phyloP scores from a whole-genome alignment of 768 basidiomycete species.

The Russula sp. region DNA sequence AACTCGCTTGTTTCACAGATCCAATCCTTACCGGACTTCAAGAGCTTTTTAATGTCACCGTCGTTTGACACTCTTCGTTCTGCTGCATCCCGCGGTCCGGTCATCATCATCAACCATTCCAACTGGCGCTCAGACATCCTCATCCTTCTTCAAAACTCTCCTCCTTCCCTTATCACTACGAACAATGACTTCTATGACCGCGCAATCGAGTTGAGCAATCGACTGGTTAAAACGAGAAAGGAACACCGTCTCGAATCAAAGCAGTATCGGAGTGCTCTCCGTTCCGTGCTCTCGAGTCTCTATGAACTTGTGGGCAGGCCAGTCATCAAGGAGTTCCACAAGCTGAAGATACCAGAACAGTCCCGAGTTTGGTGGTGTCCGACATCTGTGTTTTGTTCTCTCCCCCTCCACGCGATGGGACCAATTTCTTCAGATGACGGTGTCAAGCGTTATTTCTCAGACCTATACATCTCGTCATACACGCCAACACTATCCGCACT shows the following conservation, averaged over 20 bases:
- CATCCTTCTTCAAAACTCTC: neutral
- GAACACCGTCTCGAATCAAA: neutral
- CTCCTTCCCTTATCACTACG: neutral
- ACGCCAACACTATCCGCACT: neutral
- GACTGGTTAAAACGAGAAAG: neutral
- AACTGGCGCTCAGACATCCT: conserved; percentile 4
- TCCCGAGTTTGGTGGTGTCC: conserved; percentile 20
- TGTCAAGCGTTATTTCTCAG: neutral
- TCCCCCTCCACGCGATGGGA: conserved; percentile 20
- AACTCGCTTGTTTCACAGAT: neutral
- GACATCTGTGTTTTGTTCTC: conserved; percentile 2
- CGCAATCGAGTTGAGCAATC: neutral
- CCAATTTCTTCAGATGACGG: neutral
- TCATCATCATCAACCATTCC: conserved; percentile 8
- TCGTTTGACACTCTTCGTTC: neutral
- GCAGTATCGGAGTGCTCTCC: neutral
- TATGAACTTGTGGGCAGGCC: conserved; percentile 1
- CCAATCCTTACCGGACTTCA: neutral
- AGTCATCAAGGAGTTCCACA: neutral
- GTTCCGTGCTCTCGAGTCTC: neutral
- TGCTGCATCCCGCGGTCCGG: conserved; percentile 1
- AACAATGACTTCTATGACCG: neutral
- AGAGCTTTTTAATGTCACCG: neutral
- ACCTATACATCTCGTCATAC: conserved; percentile 5
- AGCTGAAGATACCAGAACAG: neutral